Evolutionary conservation across 2,329 filamentous ascomycete species (phyloP).

Genomic region (Macrophomina phaseolina): DNA sequence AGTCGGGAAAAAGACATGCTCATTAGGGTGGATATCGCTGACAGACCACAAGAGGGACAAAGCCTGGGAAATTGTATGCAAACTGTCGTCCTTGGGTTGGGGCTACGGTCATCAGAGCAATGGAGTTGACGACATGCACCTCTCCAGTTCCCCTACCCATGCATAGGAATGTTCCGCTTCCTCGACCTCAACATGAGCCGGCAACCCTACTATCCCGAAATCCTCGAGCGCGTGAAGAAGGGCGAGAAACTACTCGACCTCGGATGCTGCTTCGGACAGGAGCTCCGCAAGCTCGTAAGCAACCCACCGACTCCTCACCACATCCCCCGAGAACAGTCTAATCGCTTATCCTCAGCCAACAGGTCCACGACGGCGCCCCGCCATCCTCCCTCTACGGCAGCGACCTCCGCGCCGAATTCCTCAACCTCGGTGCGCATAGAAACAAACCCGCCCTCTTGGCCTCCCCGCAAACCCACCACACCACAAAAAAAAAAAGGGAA

Average conservation of each 20-base stretch:
- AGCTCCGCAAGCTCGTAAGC: slow-evolving; percentile 50
- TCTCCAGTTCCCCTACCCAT: slow-evolving; percentile 38
- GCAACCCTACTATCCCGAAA: slow-evolving; percentile 38
- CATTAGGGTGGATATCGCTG: background rate
- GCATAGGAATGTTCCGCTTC: slow-evolving; percentile 45
- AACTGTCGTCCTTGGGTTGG: background rate
- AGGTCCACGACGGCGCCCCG: slow-evolving; percentile 44
- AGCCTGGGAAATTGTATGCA: slow-evolving; percentile 40
- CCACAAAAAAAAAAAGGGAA: too few species aligned
- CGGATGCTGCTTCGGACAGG: slow-evolving; percentile 54
- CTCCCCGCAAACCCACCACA: too few species aligned
- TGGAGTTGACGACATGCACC: background rate
- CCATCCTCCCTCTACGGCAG: slow-evolving; percentile 46
- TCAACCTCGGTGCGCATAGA: slow-evolving; percentile 51
- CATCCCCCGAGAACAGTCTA: background rate
- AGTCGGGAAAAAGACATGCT: slow-evolving; percentile 23
- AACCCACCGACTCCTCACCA: background rate
- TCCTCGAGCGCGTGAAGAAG: slow-evolving; percentile 42
- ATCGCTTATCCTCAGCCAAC: background rate
- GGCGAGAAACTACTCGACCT: slow-evolving; percentile 49
- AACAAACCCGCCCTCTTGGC: too few species aligned
- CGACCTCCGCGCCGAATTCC: slow-evolving; percentile 51
- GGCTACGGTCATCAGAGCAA: background rate
- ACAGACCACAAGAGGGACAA: slow-evolving; percentile 35
- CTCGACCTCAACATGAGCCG: slow-evolving; percentile 40